These are phyloP conservation scores for Apiospora aurea DNA, from an alignment of 2,329 filamentous ascomycete genomes.

Conservation along the genomic window DNA sequence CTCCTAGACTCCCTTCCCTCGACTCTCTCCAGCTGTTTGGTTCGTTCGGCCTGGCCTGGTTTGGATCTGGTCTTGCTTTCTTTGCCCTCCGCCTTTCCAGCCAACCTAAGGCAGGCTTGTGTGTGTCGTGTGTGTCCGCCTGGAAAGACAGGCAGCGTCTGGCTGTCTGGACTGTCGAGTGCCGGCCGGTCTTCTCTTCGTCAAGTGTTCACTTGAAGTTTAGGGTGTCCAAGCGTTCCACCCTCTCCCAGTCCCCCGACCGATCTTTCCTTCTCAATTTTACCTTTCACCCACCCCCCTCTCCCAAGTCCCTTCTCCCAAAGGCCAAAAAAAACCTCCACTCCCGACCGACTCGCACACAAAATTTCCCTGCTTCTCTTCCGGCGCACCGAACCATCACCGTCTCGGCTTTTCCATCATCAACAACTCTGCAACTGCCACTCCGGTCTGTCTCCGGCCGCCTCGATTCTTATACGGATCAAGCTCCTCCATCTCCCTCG, in stretches of 20 bases:
- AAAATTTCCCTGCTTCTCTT: constrained; percentile 38
- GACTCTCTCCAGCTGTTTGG: not conserved
- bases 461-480: constrained; percentile 25
- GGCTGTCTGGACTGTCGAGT: not conserved
- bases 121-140: not conserved
- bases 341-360: constrained; percentile 42
- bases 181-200: not conserved
- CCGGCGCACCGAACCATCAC: constrained; percentile 41
- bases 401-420: constrained; percentile 40
- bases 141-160: constrained; percentile 8
- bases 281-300: constrained; percentile 23
- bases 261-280: constrained; percentile 21
- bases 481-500: constrained; percentile 31
- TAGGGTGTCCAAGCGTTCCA: constrained; percentile 20
- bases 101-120: not conserved
- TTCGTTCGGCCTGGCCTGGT: constrained; percentile 17
- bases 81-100: not conserved
- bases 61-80: not conserved
- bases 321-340: constrained; percentile 35
- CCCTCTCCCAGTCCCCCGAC: constrained; percentile 6
- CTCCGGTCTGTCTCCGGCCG: constrained; percentile 36
- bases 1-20: not conserved
- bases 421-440: constrained; percentile 35
- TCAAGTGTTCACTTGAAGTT: constrained; percentile 14
- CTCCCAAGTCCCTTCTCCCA: constrained; percentile 23